phyloP scores from a whole-genome alignment of 805 yeast species.

The Teunomyces panamensis region DNA sequence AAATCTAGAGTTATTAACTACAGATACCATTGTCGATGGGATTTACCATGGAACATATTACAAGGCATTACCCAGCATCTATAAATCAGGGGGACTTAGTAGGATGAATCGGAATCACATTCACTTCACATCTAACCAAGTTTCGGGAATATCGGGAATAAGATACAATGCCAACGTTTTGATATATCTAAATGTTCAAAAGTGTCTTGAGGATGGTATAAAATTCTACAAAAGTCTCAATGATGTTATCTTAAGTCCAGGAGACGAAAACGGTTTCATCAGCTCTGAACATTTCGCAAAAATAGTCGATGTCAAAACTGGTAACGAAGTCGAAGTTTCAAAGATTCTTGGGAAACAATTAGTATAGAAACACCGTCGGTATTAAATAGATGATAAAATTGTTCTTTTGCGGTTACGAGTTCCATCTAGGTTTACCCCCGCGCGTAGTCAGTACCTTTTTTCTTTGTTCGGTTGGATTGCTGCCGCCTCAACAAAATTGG shows the following conservation, averaged over 20 bases:
- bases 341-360: not conserved
- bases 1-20: slow-evolving; percentile 33
- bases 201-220: slow-evolving; percentile 43
- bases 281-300: slow-evolving; percentile 39
- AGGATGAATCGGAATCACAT: slow-evolving; percentile 80
- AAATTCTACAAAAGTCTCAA: slow-evolving; percentile 64
- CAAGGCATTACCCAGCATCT: slow-evolving; percentile 46
- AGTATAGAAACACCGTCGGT: not conserved
- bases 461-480: not conserved
- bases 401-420: not conserved
- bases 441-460: not conserved
- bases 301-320: slow-evolving; percentile 16
- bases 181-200: slow-evolving; percentile 59
- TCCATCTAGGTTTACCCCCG: not conserved
- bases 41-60: slow-evolving; percentile 81
- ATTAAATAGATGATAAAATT: not conserved
- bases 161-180: slow-evolving; percentile 54
- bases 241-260: slow-evolving; percentile 69
- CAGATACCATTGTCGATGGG: slow-evolving; percentile 44
- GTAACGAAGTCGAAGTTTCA: not conserved
- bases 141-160: slow-evolving; percentile 67
- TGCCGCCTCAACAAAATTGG: not conserved
- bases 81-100: slow-evolving; percentile 54
- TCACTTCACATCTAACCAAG: slow-evolving; percentile 64
- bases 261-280: slow-evolving; percentile 55